Percentiles rank a stretch among this genome's conserved stretches.
phyloP scores from a whole-genome alignment of 495 filamentous ascomycete species.

The Poronia punctata region DNA sequence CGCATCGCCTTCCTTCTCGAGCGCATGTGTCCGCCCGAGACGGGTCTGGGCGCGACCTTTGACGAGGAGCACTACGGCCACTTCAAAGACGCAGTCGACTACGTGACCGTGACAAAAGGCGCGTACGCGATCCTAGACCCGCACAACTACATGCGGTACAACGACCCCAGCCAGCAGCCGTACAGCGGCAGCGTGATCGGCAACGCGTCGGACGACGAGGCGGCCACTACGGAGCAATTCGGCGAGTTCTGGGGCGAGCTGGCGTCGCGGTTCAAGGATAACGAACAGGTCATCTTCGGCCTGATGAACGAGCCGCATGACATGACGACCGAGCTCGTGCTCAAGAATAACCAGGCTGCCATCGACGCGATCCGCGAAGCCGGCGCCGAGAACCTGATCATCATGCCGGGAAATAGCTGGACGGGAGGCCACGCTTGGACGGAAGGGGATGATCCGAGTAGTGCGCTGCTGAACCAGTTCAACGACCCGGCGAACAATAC shows the following conservation, averaged over 20 bases:
- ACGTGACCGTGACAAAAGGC: slow-evolving; percentile 44
- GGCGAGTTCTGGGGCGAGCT: slow-evolving; percentile 47
- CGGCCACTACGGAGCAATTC: slow-evolving; percentile 44
- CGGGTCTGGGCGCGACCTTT: slow-evolving; percentile 44
- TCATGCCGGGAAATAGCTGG: slow-evolving; percentile 45
- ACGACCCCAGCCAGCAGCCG: slow-evolving; percentile 45
- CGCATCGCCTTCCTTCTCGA: slow-evolving; percentile 49
- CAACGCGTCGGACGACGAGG: slow-evolving; percentile 33
- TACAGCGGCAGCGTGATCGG: slow-evolving; percentile 44
- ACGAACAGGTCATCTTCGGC: slow-evolving; percentile 47
- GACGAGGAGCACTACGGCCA: slow-evolving; percentile 45
- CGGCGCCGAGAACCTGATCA: slow-evolving; percentile 38
- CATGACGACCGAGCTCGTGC: slow-evolving; percentile 38
- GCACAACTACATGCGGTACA: slow-evolving; percentile 52
- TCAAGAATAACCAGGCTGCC: slow-evolving; percentile 45
- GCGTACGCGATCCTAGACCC: slow-evolving; percentile 47
- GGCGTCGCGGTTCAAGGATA: slow-evolving; percentile 38
- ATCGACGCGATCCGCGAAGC: slow-evolving; percentile 40
- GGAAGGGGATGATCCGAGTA: slow-evolving; percentile 36
- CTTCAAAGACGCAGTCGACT: slow-evolving; percentile 45
- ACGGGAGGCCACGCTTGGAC: slow-evolving; percentile 45
- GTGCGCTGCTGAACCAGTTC: slow-evolving; percentile 35
- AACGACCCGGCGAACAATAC: slow-evolving; percentile 41
- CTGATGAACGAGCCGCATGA: slow-evolving; percentile 48
- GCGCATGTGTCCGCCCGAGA: slow-evolving; percentile 44